phyloP scores from a whole-genome alignment of 73 alveolate species.

The Paramecium caudatum region DNA sequence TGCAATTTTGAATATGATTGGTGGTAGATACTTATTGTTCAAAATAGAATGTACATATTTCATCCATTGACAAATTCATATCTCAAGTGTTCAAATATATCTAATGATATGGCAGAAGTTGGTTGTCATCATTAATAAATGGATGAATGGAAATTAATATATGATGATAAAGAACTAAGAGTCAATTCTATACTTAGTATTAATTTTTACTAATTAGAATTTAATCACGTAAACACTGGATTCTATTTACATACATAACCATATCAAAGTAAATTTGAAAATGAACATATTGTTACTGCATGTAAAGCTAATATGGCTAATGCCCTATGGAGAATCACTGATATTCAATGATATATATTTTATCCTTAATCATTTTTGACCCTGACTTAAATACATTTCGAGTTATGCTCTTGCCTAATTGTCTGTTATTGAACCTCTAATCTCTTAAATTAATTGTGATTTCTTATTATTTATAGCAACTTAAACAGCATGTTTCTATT shows the following conservation, averaged over 20 bases:
- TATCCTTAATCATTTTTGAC: constrained; percentile 23
- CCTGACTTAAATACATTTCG: constrained; percentile 23
- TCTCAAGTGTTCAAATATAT: neutral
- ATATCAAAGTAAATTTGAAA: constrained; percentile 6
- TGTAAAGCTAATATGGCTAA: neutral
- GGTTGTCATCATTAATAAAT: neutral
- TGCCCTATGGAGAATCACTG: constrained; percentile 15
- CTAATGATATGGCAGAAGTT: constrained; percentile 7
- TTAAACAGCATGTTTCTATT: constrained; percentile 44
- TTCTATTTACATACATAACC: constrained; percentile 31
- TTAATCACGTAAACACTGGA: constrained; percentile 19
- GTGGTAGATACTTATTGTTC: neutral
- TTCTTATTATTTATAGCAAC: constrained; percentile 45
- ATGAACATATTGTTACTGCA: neutral
- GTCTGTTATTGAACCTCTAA: constrained; percentile 35
- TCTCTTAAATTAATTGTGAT: neutral
- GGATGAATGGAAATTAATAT: constrained; percentile 23
- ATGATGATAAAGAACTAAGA: neutral
- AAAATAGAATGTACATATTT: neutral
- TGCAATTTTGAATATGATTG: constrained; percentile 27
- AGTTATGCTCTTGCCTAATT: neutral
- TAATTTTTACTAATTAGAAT: neutral
- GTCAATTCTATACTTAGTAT: neutral
- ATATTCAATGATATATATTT: constrained; percentile 27
- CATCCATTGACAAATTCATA: neutral